A percentile compares a stretch with the other conserved stretches of the same genome.
Evolutionary conservation across 2,329 filamentous ascomycete genomes (phyloP).

Genomic region (Botrytis porri): DNA sequence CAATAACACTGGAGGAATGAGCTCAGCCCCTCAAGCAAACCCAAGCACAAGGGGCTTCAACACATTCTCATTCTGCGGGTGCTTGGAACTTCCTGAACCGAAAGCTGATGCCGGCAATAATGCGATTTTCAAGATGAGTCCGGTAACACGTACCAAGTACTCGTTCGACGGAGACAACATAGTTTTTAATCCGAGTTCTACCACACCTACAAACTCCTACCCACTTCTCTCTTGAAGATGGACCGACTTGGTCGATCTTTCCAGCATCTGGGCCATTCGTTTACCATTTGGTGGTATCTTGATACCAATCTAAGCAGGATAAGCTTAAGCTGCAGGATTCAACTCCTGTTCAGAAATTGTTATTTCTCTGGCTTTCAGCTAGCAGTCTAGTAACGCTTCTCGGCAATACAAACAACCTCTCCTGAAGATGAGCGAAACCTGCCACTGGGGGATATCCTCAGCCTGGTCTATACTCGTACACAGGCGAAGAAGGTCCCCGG

Average conservation of each 20-base stretch:
- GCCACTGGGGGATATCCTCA: background rate
- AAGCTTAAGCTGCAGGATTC: background rate
- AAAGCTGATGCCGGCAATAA: background rate
- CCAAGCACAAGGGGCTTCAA: background rate
- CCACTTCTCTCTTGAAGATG: no score
- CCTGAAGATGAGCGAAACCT: constrained; percentile 59
- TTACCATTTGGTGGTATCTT: background rate
- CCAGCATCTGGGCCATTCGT: background rate
- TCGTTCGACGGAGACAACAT: background rate
- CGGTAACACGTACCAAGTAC: background rate
- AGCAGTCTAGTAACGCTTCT: constrained; percentile 72
- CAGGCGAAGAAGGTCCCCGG: background rate
- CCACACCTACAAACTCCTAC: background rate
- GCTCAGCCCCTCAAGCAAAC: background rate
- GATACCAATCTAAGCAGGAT: no score
- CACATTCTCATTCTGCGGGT: background rate
- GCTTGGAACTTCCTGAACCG: background rate
- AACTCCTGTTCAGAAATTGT: constrained; percentile 47
- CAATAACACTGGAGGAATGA: background rate
- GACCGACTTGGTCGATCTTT: background rate
- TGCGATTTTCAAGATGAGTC: background rate
- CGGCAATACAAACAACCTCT: constrained; percentile 69
- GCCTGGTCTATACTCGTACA: background rate
- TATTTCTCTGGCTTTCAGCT: constrained; percentile 73
- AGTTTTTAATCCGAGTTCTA: background rate